Base-by-base conservation (phyloP, 2,329 filamentous ascomycete species). In the Pyricularia pennisetigena region DNA sequence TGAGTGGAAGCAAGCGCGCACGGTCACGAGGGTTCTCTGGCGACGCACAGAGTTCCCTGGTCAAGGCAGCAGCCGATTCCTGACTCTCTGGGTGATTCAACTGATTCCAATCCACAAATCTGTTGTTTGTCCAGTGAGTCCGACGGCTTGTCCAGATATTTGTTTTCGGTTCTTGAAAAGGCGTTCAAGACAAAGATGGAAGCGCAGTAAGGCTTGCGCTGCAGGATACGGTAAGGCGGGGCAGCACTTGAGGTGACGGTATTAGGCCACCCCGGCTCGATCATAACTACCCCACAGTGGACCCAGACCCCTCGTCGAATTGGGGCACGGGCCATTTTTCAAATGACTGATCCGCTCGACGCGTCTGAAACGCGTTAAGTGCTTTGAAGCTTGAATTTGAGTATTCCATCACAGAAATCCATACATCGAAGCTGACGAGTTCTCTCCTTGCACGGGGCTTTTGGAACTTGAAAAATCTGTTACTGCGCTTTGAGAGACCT, bases 291-390 rank as follows among this genome's bases (percentile, higher is more conserved):
- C 59, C 59, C 59, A 62, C 59, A 62, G 59, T 62, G 59, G 59
- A 62, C 14, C 23, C 23, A 28, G 24, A 62, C 59, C 59, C 59
- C 59, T 62, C 59, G 59, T 28, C 59, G 9, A 16, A 62, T 62
- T n/a, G 59, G 32, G 26, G 63, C 63, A 65, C 63, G 32, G 63
- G 29, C 63, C 63, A 65, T 41, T 35, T 24, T 41, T 9, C 10
- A 41, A 23, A 29, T 24, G 10, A 23, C 28, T 8, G n/a, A 29
- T 28, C 29, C 14, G 30, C n/a, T 65, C 29, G 63, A 29, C 63
- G 63, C 63, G 63, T 65, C 63, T 32, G 7, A 28, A 29, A 16
- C 63, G 63, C 63, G 63, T 72, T 70, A 72, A 72, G 71, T 72
- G 68, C 69, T 49, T 2, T 7, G 32, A 30, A 35, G 26, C 14